Conservation (phyloP, 75 land plant species). For the Selaginella tamariscina region DNA sequence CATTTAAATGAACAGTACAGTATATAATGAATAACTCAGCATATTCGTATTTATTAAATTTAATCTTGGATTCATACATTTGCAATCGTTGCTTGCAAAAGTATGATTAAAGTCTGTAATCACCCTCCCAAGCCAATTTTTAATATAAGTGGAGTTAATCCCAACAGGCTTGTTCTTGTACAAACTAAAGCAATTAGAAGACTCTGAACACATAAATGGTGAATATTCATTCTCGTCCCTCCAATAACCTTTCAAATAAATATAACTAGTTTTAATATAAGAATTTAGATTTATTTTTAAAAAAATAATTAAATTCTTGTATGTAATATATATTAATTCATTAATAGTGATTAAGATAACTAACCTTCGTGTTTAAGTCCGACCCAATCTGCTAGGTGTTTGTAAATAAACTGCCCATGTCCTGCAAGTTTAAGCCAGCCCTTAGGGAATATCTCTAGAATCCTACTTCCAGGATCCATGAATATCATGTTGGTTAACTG, state of each 20-base stretch:
- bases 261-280: no score
- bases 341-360: no score
- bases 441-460: constrained; percentile 82
- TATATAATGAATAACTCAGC: no score
- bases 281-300: no score
- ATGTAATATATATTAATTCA: no score
- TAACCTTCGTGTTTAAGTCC: constrained; percentile 58
- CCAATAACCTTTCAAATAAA: constrained; percentile 53
- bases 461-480: constrained; percentile 48
- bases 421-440: constrained; percentile 76
- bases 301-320: no score
- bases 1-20: no score
- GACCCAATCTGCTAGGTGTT: constrained; percentile 48
- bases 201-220: no score
- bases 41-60: no score
- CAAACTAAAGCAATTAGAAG: constrained; percentile 25
- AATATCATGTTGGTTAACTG: constrained; percentile 73
- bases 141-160: constrained; percentile 32
- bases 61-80: no score
- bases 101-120: not conserved
- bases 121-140: constrained; percentile 31
- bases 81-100: not conserved
- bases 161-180: constrained; percentile 41
- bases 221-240: no score
- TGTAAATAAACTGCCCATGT: constrained; percentile 51